Evolutionary conservation across 306 rosid species (phyloP).

Genomic region (Cucumis melo): DNA sequence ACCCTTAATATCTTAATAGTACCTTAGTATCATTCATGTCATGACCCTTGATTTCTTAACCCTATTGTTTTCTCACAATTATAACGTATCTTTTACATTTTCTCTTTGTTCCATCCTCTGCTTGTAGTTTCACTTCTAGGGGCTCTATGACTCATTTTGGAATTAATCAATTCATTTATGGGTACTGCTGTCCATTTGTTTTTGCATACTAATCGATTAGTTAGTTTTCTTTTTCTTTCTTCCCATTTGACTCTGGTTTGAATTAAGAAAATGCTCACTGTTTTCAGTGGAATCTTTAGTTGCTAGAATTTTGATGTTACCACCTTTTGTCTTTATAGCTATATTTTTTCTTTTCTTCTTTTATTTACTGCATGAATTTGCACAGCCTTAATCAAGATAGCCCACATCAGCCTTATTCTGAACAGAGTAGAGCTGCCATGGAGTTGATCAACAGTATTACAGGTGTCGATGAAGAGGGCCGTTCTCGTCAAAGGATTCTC

Average conservation of each 20-base stretch:
- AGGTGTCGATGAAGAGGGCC: slow-evolving; percentile 87
- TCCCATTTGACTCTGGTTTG: neutral
- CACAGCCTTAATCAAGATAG: slow-evolving; percentile 40
- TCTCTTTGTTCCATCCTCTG: neutral
- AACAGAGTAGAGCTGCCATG: slow-evolving; percentile 77
- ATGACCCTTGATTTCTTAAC: neutral
- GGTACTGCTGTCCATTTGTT: neutral
- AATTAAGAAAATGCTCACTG: neutral
- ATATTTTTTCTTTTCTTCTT: neutral
- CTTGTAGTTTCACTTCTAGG: neutral
- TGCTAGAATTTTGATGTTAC: neutral
- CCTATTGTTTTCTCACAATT: neutral
- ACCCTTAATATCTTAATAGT: neutral
- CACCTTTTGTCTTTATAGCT: neutral
- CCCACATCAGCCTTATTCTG: slow-evolving; percentile 38
- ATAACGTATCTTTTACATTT: neutral
- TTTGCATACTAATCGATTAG: neutral
- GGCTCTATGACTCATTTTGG: neutral
- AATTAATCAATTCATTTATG: neutral
- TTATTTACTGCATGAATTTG: slow-evolving; percentile 11
- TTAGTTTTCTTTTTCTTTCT: neutral
- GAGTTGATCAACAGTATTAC: slow-evolving; percentile 79
- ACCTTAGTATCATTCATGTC: neutral
- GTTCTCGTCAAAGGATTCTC: slow-evolving; percentile 92
- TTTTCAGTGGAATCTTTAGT: neutral